phyloP scores from a whole-genome alignment of 2,329 filamentous ascomycete genomes.

The Cladosporium sp. region DNA sequence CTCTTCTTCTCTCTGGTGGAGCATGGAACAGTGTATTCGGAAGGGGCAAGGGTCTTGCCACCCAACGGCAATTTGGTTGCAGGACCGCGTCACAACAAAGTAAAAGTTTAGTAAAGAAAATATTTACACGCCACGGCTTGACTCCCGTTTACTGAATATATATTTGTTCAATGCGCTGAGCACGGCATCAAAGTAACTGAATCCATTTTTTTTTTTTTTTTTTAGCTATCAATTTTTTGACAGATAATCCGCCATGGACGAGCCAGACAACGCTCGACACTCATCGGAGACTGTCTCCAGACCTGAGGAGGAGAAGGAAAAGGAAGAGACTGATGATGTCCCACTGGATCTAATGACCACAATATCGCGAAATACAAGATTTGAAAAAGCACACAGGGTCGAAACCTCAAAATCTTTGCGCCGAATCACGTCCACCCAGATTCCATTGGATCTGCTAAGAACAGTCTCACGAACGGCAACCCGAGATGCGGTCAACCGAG shows the following conservation, averaged over 20 bases:
- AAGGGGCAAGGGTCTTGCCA: too few relatives aligned
- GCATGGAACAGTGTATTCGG: too few relatives aligned
- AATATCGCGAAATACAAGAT: neutral
- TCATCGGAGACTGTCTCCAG: neutral
- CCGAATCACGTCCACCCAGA: neutral
- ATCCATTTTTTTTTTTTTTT: too few relatives aligned
- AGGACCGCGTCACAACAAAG: constrained; percentile 2
- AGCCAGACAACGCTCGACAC: neutral
- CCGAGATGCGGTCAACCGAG: constrained; percentile 1
- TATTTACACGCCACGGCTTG: constrained; percentile 6
- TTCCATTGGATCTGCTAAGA: neutral
- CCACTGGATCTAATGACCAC: constrained; percentile 4
- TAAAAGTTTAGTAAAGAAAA: constrained; percentile 1
- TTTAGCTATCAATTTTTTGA: too few relatives aligned
- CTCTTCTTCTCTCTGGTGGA: too few relatives aligned
- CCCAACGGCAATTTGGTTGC: neutral
- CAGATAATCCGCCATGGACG: neutral
- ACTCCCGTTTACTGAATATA: neutral
- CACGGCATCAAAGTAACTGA: too few relatives aligned
- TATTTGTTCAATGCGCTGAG: too few relatives aligned
- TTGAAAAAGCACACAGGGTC: neutral
- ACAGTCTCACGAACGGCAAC: neutral
- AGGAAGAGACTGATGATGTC: neutral
- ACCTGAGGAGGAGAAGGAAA: neutral
- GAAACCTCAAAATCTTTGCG: neutral